These are phyloP conservation scores for Galeopsis tetrahit DNA, from an alignment of 257 asterid species.

Conservation along the genomic window DNA sequence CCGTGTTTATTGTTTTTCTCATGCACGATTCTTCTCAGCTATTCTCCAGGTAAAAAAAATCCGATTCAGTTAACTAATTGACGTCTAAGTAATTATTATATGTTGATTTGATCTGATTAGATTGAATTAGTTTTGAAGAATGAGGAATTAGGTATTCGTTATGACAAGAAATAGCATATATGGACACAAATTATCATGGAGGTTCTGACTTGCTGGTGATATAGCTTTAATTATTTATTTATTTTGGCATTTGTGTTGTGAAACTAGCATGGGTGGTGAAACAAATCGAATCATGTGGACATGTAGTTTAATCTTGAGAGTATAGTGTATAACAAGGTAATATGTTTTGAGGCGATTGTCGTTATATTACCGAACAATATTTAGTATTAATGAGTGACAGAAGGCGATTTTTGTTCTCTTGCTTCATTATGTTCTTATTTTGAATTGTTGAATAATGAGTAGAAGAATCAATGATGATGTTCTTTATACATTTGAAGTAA, in stretches of 20 bases:
- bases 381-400: background rate
- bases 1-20: slow-evolving; percentile 32
- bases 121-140: slow-evolving; percentile 1
- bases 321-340: slow-evolving; percentile 7
- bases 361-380: background rate
- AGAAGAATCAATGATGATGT: slow-evolving; percentile 19
- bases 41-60: slow-evolving; percentile 53
- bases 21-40: slow-evolving; percentile 48
- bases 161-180: slow-evolving; percentile 4
- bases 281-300: background rate
- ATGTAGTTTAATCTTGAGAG: background rate
- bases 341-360: slow-evolving; percentile 13
- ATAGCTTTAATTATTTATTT: background rate
- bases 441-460: background rate
- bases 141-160: slow-evolving; percentile 6
- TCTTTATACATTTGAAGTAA: slow-evolving; percentile 24
- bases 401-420: slow-evolving; percentile 9
- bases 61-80: slow-evolving; percentile 9
- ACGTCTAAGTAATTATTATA: background rate
- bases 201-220: background rate
- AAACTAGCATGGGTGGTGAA: slow-evolving; percentile 7
- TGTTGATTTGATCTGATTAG: slow-evolving; percentile 3
- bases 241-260: background rate
- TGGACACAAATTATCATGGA: background rate
- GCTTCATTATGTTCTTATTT: background rate